Base-by-base conservation (phyloP, 83 land plant species). In the Diphasiastrum complanatum region DNA sequence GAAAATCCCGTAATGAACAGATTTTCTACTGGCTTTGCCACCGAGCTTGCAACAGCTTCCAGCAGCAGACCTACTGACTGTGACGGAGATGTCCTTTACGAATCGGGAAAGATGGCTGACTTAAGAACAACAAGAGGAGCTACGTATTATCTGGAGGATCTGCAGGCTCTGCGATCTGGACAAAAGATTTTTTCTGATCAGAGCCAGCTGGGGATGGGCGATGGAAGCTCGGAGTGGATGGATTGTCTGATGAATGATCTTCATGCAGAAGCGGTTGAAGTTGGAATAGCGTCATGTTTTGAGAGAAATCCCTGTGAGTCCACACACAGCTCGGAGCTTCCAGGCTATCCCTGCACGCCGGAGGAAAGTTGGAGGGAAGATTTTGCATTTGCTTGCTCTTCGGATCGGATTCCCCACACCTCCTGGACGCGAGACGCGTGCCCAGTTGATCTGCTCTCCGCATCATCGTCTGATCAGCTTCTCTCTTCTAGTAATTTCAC, bases 221-320 rank as follows among this genome's bases (percentile, higher is more conserved):
- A 18, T 1, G 45, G 45, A 14, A 14, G n/a, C 18, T 41, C n/a
- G 12, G 45, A 41, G n/a, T 41, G 45, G 45, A 41, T 41, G 45
- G 45, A 41, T 41, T 41, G n/a, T 14, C 45, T 41, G n/a, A 41
- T 41, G n/a, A 41, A 41, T 14, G 45, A 41, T n/a, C n/a, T n/a
- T n/a, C n/a, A 41, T 41, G n/a, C 45, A 41, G 45, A 14, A 41
- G 12, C 45, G n/a, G 45, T 18, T 18, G 45, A 14, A 41, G 0
- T 18, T 14, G n/a, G n/a, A 41, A 14, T 18, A 41, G 12, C n/a
- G n/a, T n/a, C n/a, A n/a, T n/a, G n/a, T 1, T 41, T 41, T 41
- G 45, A 41, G 45, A 41, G 45, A 41, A 41, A 41, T 41, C 45
- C 45, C 12, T 41, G 45, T 41, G 45, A 41, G 45, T 41, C 45